Conservation (phyloP, 2,329 filamentous ascomycete species). For the Cladosporium sp. region DNA sequence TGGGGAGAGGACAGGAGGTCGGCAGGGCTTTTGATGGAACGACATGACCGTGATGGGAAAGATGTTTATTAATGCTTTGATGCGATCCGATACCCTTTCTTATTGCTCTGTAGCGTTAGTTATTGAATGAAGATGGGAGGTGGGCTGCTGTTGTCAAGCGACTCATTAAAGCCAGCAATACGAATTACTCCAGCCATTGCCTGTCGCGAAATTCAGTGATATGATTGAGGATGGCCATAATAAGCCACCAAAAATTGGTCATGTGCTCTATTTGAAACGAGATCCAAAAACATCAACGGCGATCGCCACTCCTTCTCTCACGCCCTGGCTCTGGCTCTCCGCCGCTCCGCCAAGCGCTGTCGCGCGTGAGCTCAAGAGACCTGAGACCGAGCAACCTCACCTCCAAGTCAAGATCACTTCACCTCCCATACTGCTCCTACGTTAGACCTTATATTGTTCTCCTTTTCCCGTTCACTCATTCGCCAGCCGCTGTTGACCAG, state of each 20-base stretch:
- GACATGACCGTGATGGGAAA: background rate
- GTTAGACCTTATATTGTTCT: too few species aligned
- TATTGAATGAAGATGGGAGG: background rate
- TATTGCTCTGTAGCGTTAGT: background rate
- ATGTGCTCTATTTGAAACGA: too few species aligned
- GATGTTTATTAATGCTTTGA: background rate
- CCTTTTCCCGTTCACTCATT: background rate
- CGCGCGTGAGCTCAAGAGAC: background rate
- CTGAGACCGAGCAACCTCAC: too few species aligned
- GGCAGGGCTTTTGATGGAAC: background rate
- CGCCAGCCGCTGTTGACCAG: slow-evolving; percentile 1
- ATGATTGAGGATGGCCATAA: too few species aligned
- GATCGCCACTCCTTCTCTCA: background rate
- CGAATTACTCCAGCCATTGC: too few species aligned
- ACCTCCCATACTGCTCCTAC: too few species aligned
- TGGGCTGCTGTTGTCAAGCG: too few species aligned
- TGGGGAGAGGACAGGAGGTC: slow-evolving; percentile 8
- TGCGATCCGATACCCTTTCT: background rate
- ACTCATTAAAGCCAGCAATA: too few species aligned
- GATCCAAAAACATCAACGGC: background rate
- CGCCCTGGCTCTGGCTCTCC: background rate
- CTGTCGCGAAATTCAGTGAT: too few species aligned
- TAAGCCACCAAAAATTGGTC: too few species aligned
- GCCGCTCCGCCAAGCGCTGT: background rate
- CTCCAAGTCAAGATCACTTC: too few species aligned